Base-by-base conservation (phyloP, 2,329 filamentous ascomycete species). In the Beauveria asiatica region DNA sequence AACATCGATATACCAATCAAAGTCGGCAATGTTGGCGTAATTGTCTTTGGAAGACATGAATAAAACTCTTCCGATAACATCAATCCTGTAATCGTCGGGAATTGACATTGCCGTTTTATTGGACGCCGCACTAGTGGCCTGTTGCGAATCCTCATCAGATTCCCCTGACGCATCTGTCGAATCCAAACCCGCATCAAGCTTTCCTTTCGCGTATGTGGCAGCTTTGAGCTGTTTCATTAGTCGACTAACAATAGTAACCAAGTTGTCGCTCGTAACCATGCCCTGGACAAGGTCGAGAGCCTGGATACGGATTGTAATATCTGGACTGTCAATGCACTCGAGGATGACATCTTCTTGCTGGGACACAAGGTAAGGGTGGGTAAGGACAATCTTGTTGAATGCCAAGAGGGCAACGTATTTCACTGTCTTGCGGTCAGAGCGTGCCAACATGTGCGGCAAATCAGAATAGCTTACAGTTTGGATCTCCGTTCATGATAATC, bases 381-480 rank as follows among this genome's bases (percentile, higher is more conserved):
- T 94, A 21, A 83, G 74, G 33, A 96, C 93, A 67, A 99, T 96
- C 70, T 92, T 93, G 71, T 96, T 96, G 75, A 99, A 96, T 1
- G 94, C 93, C 62, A 99, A 81, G 55, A 99, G 78, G 1, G 94
- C 93, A 67, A 99, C 94, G 69, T 97, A 99, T 87, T 96, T 97
- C 66, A 99, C 90, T 94, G 46, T 23, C 7, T 23, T 3, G 30
- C 5, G 11, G 54, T 68, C 57, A 72, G 66, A 33, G 11, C 33
- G 5, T 13, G 33, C 2, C 33, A 37, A 21, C 23, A 19, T 49
- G 5, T 13, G 11, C 7, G 30, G n/a, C 13, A 21, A 5, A 6
- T 2, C 51, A 5, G 1, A 1, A 33, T 27, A 33, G 25, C 89
- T 82, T 75, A 94, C 90, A 78, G 72, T 99, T 99, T 9, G 93